These are phyloP conservation scores for Groenewaldozyma sp. DNA, from an alignment of 1,139 yeast species.

Conservation along the genomic window DNA sequence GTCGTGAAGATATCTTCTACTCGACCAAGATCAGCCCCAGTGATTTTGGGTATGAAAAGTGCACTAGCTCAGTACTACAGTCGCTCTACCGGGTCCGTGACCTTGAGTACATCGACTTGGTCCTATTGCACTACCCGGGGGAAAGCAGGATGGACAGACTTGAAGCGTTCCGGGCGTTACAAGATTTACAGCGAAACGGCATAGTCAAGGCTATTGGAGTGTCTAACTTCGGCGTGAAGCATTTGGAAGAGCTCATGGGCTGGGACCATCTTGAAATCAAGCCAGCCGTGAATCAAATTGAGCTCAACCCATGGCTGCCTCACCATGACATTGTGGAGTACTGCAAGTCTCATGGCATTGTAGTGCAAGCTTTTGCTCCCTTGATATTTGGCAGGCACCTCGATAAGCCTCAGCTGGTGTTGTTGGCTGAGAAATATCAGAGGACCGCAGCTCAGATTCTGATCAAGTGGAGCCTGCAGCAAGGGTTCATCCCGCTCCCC, in stretches of 20 bases:
- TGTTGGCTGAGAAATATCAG: conserved; percentile 32
- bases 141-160: conserved; percentile 24
- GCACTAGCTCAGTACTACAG: conserved; percentile 43
- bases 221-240: conserved; percentile 34
- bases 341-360: conserved; percentile 41
- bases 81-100: conserved; percentile 43
- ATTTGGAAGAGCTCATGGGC: conserved; percentile 31
- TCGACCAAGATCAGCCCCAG: conserved; percentile 60
- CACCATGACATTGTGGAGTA: conserved; percentile 44
- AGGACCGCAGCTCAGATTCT: conserved; percentile 38
- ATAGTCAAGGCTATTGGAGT: conserved; percentile 35
- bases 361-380: conserved; percentile 63
- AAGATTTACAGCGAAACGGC: conserved; percentile 26
- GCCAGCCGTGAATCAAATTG: conserved; percentile 45
- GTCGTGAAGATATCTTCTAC: conserved; percentile 54
- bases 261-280: conserved; percentile 30
- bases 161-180: conserved; percentile 36
- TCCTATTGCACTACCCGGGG: conserved; percentile 34
- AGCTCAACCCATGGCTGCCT: conserved; percentile 51
- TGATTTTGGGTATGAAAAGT: conserved; percentile 46
- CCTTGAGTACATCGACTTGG: conserved; percentile 41
- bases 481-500: conserved; percentile 55
- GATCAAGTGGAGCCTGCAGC: conserved; percentile 35
- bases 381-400: conserved; percentile 52
- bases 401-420: conserved; percentile 40